Percentiles rank a stretch among this genome's conserved stretches.
Evolutionary conservation across 2,329 filamentous ascomycete genomes (phyloP).

Genomic region (Ascosphaera apis): DNA sequence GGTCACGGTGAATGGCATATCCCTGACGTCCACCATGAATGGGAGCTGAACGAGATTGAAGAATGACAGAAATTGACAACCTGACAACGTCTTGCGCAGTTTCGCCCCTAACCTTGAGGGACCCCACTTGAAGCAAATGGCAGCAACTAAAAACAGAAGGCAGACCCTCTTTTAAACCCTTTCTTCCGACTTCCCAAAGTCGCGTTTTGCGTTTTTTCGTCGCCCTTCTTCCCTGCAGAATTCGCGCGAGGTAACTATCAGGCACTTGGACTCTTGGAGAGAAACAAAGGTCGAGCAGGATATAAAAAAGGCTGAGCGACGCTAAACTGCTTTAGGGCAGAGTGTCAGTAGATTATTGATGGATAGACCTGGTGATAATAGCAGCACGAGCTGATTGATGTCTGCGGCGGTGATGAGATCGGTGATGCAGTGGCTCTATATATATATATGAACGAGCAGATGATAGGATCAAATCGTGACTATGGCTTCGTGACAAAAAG

Average conservation of each 20-base stretch:
- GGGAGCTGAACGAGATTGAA: neutral
- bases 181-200: too few relatives aligned
- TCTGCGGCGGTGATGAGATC: too few relatives aligned
- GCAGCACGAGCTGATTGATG: too few relatives aligned
- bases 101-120: neutral
- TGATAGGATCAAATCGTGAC: too few relatives aligned
- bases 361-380: too few relatives aligned
- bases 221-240: too few relatives aligned
- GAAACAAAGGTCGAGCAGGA: neutral
- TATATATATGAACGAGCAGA: too few relatives aligned
- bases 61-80: neutral
- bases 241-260: neutral
- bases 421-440: too few relatives aligned
- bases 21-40: slow-evolving; percentile 10
- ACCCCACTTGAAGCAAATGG: neutral
- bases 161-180: too few relatives aligned
- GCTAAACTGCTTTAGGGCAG: slow-evolving; percentile 2
- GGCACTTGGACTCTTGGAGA: neutral
- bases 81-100: neutral
- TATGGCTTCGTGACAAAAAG: too few relatives aligned
- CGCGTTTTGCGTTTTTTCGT: too few relatives aligned
- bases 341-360: too few relatives aligned
- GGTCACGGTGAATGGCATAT: slow-evolving; percentile 27
- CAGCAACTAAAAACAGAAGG: neutral
- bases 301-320: neutral